A percentile compares a stretch with the other conserved stretches of the same genome.
Conservation (phyloP, 495 filamentous ascomycete genomes). For the Recurvomyces mirabilis region DNA sequence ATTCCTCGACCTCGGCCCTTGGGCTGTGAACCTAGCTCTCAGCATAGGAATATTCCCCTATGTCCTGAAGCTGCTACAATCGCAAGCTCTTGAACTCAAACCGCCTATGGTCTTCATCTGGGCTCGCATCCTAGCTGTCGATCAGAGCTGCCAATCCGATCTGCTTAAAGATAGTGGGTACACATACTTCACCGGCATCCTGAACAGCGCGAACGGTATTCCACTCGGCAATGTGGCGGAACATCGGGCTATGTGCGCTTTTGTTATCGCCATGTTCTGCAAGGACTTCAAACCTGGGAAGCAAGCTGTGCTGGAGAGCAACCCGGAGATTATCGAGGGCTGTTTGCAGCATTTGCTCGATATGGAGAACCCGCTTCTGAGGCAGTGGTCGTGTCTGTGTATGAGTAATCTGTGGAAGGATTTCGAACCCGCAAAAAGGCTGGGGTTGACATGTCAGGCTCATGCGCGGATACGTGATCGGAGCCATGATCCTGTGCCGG, state of each 20-base stretch:
- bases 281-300: constrained; percentile 84
- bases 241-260: constrained; percentile 97
- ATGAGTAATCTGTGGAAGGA: constrained; percentile 92
- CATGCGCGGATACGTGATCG: constrained; percentile 67
- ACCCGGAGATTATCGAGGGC: constrained; percentile 73
- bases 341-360: constrained; percentile 75
- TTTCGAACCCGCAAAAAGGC: constrained; percentile 85
- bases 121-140: constrained; percentile 92
- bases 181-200: constrained; percentile 85
- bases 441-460: constrained; percentile 72
- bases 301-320: constrained; percentile 56
- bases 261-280: constrained; percentile 94
- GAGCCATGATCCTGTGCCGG: constrained; percentile 79
- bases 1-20: constrained; percentile 90
- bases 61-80: constrained; percentile 89
- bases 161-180: constrained; percentile 83
- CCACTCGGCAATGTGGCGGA: constrained; percentile 58
- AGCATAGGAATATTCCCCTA: constrained; percentile 99
- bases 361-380: constrained; percentile 70
- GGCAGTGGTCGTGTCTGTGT: constrained; percentile 95
- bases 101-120: constrained; percentile 99
- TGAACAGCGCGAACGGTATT: constrained; percentile 65
- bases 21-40: constrained; percentile 91
- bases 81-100: constrained; percentile 86
- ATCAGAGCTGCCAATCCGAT: constrained; percentile 82